phyloP scores from a whole-genome alignment of 352 stramenopile species.

The Plasmopara halstedii region DNA sequence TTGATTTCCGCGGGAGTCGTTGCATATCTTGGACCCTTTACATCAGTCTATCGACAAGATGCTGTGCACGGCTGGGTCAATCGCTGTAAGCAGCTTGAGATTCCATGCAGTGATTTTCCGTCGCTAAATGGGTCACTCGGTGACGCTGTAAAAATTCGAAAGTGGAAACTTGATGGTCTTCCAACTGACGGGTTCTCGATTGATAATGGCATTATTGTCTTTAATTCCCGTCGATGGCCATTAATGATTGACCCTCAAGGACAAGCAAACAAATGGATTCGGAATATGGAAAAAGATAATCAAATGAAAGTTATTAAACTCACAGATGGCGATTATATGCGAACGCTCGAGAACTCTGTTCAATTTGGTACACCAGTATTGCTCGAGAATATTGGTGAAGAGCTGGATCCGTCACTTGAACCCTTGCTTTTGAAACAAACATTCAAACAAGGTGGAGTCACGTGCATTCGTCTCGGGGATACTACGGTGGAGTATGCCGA shows the following conservation, averaged over 20 bases:
- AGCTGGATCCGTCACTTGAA: conserved; percentile 90
- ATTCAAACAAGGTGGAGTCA: conserved; percentile 90
- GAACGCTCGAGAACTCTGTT: conserved; percentile 88
- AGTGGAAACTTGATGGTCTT: conserved; percentile 94
- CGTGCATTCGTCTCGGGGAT: conserved; percentile 90
- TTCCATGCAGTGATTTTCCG: conserved; percentile 81
- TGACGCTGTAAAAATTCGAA: conserved; percentile 86
- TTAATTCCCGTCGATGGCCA: conserved; percentile 91
- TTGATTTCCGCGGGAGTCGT: conserved; percentile 89
- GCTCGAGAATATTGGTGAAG: conserved; percentile 89
- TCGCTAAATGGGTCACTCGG: conserved; percentile 84
- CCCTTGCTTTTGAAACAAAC: conserved; percentile 91
- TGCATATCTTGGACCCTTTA: conserved; percentile 92
- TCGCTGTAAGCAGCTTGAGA: conserved; percentile 65
- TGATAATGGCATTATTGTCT: conserved; percentile 93
- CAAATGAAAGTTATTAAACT: conserved; percentile 92
- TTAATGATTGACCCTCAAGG: conserved; percentile 94
- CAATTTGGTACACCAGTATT: conserved; percentile 90
- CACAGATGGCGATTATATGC: conserved; percentile 89
- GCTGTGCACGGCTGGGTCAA: conserved; percentile 72
- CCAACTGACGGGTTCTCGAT: conserved; percentile 91
- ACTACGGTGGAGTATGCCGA: conserved; percentile 89
- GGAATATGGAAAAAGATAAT: conserved; percentile 89
- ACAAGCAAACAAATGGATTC: conserved; percentile 94
- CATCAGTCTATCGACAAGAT: conserved; percentile 77